phyloP scores from a whole-genome alignment of 2,329 filamentous ascomycete genomes.

The Epichloe scottii region DNA sequence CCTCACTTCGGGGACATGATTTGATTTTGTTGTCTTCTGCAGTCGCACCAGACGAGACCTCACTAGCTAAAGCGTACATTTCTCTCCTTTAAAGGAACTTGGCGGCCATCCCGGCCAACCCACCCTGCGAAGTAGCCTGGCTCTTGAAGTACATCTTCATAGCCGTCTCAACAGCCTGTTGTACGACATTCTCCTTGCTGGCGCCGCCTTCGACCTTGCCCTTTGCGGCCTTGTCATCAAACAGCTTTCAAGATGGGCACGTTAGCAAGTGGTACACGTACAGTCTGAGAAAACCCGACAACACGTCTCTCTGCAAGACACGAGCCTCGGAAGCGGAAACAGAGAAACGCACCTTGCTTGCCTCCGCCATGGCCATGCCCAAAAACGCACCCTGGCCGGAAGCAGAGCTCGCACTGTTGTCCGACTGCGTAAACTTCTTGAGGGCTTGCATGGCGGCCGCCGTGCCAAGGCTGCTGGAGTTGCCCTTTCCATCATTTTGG shows the following conservation, averaged over 20 bases:
- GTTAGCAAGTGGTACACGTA: neutral
- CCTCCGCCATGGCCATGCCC: constrained; percentile 78
- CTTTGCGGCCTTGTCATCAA: constrained; percentile 43
- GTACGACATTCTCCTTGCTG: constrained; percentile 70
- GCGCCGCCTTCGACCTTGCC: constrained; percentile 43
- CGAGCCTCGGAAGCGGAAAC: neutral
- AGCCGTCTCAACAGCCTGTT: constrained; percentile 72
- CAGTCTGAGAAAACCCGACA: neutral
- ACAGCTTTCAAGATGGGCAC: constrained; percentile 31
- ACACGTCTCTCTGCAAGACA: too few relatives aligned
- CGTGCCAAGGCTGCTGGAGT: constrained; percentile 46
- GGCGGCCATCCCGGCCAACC: constrained; percentile 32
- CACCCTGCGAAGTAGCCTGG: constrained; percentile 36
- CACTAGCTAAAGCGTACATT: too few relatives aligned
- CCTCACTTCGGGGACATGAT: too few relatives aligned
- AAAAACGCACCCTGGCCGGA: constrained; percentile 66
- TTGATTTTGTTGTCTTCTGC: too few relatives aligned
- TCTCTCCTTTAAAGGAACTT: constrained; percentile 23
- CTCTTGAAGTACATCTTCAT: constrained; percentile 86
- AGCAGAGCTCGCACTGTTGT: constrained; percentile 31
- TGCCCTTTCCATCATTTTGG: constrained; percentile 32
- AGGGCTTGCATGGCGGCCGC: constrained; percentile 73
- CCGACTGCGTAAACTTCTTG: constrained; percentile 60
- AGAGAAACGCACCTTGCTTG: constrained; percentile 49
- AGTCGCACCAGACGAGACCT: too few relatives aligned